These are phyloP conservation scores for Blastobotrys persicus DNA, from an alignment of 1,139 yeast genomes.

Conservation along the genomic window DNA sequence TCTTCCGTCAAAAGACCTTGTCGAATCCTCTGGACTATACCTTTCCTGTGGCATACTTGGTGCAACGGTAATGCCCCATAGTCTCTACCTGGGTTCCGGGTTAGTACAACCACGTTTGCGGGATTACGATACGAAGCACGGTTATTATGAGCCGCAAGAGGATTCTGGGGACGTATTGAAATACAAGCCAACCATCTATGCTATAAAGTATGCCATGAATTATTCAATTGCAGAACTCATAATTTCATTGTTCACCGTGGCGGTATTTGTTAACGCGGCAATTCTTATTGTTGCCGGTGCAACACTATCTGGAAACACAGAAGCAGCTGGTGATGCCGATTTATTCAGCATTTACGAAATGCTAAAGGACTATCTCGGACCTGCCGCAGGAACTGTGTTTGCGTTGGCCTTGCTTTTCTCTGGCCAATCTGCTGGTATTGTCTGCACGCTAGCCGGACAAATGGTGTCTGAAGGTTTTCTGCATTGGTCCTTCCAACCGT, in stretches of 20 bases:
- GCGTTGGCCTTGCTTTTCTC: constrained; percentile 89
- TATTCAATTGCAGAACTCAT: constrained; percentile 75
- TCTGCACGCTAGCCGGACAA: constrained; percentile 96
- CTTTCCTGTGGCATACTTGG: constrained; percentile 89
- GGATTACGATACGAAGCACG: constrained; percentile 73
- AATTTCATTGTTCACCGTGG: constrained; percentile 72
- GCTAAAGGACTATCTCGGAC: constrained; percentile 68
- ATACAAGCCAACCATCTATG: constrained; percentile 67
- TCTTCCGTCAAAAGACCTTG: constrained; percentile 68
- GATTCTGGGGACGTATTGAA: constrained; percentile 32
- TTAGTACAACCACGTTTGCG: constrained; percentile 85
- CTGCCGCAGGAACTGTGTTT: constrained; percentile 90
- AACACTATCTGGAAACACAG: constrained; percentile 63
- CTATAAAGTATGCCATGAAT: constrained; percentile 66
- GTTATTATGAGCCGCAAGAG: constrained; percentile 44
- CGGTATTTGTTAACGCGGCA: constrained; percentile 81
- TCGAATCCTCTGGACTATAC: constrained; percentile 79
- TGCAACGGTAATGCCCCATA: constrained; percentile 98
- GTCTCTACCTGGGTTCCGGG: constrained; percentile 87
- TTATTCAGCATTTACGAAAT: constrained; percentile 78
- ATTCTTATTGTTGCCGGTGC: constrained; percentile 85
- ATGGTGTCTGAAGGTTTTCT: constrained; percentile 94
- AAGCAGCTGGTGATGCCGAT: constrained; percentile 82
- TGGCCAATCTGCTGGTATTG: constrained; percentile 98
- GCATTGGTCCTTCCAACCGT: constrained; percentile 82